These are phyloP conservation scores for Fusarium devonianum DNA, from an alignment of 2,329 filamentous ascomycete genomes.

Conservation along the genomic window DNA sequence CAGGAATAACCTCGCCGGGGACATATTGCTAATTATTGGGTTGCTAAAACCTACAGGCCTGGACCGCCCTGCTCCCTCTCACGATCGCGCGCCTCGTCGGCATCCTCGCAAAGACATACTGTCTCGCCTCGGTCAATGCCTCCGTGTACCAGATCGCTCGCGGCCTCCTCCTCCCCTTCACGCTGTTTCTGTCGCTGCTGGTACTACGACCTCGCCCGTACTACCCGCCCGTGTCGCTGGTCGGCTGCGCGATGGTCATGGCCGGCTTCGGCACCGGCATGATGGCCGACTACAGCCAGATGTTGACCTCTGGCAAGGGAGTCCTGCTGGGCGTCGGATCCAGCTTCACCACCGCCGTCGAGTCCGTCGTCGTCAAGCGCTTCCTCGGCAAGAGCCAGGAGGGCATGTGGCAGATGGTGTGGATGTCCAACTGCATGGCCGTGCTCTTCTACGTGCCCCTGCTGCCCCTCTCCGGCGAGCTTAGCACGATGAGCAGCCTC, in stretches of 20 bases:
- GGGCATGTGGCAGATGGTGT: slow-evolving; percentile 43
- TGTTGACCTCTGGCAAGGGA: slow-evolving; percentile 40
- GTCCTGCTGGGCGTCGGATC: slow-evolving; percentile 38
- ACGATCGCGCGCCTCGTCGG: slow-evolving; percentile 38
- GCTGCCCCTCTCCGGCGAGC: slow-evolving; percentile 37
- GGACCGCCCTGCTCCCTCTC: slow-evolving; percentile 37
- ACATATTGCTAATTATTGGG: not conserved
- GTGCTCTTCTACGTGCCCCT: slow-evolving; percentile 38
- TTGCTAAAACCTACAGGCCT: slow-evolving; percentile 22
- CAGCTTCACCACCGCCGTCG: slow-evolving; percentile 40
- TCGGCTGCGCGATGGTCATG: slow-evolving; percentile 40
- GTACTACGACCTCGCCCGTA: slow-evolving; percentile 40
- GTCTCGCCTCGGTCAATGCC: slow-evolving; percentile 40
- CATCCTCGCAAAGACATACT: slow-evolving; percentile 41
- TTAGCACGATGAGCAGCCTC: slow-evolving; percentile 30
- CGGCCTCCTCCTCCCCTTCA: slow-evolving; percentile 38
- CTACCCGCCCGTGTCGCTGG: slow-evolving; percentile 39
- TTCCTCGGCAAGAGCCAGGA: slow-evolving; percentile 40
- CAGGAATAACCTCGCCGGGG: not conserved
- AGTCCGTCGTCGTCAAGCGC: slow-evolving; percentile 39
- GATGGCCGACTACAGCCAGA: slow-evolving; percentile 40
- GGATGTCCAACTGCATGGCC: slow-evolving; percentile 42
- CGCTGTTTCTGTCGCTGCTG: slow-evolving; percentile 38
- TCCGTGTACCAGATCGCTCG: slow-evolving; percentile 41
- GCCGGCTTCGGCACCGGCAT: slow-evolving; percentile 40